Evolutionary conservation across 1,284 basidiomycete species (phyloP), one percentile per base, ranked within the genome.

Genomic region (Stygiomarasmius scandens): DNA sequence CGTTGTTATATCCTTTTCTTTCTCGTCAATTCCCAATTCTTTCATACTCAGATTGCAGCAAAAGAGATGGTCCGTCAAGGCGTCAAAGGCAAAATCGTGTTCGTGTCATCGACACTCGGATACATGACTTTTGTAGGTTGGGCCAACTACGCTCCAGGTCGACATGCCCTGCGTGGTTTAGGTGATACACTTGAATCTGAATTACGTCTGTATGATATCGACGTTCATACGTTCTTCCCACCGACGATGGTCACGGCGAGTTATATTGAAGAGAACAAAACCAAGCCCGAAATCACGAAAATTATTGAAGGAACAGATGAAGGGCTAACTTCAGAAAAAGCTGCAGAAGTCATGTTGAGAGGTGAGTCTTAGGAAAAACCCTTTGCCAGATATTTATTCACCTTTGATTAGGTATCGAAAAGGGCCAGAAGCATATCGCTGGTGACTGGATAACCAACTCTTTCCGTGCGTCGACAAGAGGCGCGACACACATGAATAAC

Each of bases 61-160:
- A 87, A 87, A 67, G 77, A 80, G 54, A 93, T 96, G 88, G 85
- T 85, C 11, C 76, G 77, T 45, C 66, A 72, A 29, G 75, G 82
- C 41, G 74, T 77, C 23, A 75, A 77, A 16, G 79, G 82, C 52
- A 92, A 90, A 67, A 88, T 98, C 57, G 81, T 94, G 3, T 85
- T 98, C 51, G 86, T 93, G 22, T 89, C 89, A 8, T 95, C 93
- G 0, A 82, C 89, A n/a, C 72, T 96, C 14, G 91, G 89, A 0
- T 86, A 90, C 63, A 90, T 95, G 77, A 84, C 87, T 1, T 81
- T 98, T 51, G 77, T 92, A 16, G 96, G 96, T 0, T 98, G 92
- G 66, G 80, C 90, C 2, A 82, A 89, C 1, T 98, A 99, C 70
- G 78, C 92, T 1, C 94, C 96, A 0, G 91, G 87, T 49, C 98